Conservation (phyloP, 75 land plant species). For the Sequoiadendron giganteum region DNA sequence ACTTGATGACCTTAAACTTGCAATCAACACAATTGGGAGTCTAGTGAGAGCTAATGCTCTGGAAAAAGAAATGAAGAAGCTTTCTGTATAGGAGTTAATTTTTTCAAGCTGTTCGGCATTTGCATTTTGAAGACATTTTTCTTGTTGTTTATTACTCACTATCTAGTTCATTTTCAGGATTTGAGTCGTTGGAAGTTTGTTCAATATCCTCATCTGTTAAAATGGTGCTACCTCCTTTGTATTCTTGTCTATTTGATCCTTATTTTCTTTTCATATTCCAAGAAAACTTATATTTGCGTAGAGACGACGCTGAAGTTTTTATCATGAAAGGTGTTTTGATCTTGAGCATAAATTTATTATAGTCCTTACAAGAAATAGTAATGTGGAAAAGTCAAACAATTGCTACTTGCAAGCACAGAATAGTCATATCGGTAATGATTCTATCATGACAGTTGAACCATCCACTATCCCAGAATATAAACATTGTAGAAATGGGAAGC, state of each 20-base stretch:
- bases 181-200: neutral
- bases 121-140: neutral
- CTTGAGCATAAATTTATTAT: neutral
- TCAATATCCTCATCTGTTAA: neutral
- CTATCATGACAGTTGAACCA: neutral
- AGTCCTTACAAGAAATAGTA: neutral
- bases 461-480: neutral
- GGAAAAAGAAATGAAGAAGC: constrained; percentile 73
- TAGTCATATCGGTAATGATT: neutral
- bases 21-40: constrained; percentile 91
- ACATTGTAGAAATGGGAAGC: neutral
- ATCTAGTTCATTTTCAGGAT: neutral
- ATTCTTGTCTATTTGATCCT: neutral
- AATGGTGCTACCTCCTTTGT: neutral
- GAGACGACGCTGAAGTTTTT: neutral
- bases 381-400: neutral
- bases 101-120: neutral
- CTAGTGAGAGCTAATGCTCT: constrained; percentile 86
- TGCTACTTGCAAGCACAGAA: neutral
- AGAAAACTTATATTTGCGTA: neutral
- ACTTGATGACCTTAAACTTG: constrained; percentile 87
- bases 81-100: constrained; percentile 27
- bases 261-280: neutral
- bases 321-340: neutral
- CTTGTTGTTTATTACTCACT: neutral